Base-by-base conservation (phyloP, 1,139 yeast species). In the Arxiozyma bovina region DNA sequence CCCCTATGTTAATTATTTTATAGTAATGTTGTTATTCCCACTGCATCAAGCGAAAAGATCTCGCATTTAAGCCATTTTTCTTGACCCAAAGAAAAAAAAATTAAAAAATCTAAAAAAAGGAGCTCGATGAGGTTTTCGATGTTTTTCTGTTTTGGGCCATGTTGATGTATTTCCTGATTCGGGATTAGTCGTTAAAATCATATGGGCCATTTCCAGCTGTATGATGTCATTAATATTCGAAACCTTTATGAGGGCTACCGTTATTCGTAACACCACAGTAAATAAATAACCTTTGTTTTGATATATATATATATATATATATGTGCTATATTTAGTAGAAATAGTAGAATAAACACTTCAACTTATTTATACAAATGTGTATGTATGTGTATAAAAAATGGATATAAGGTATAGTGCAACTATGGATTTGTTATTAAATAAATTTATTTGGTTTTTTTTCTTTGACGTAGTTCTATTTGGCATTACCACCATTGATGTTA, bases 141-240 rank as follows among this genome's bases (percentile, higher is more conserved):
- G 52, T 57, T 57, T 57, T 57, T 38, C 61, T 54, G 11, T 27
- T 47, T 53, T 45, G 49, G 59, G 60, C 49, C 50, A 43, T 46
- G 42, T 46, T 46, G 49, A 46, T 41, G 3, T 23, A 15, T 20
- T 46, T 46, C 23, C 49, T 27, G 43, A 41, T 21, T 46, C 21
- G 49, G 49, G 42, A 18, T 15, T 21, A 11, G 15, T 30, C 27
- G 34, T 18, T 45, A 12, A 30, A 34, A 34, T 12, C 40, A 15
- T 15, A n/a, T 7, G 8, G 11, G 30, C 2, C 8, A 2, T 8
- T 8, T 8, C 11, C 11, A 27, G 5, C 30, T 6, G 8, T 6
- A 27, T 27, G 30, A 27, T 27, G 30, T 27, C 30, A 27, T 27
- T 7, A 27, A 7, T 27, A 27, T 7, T 27, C 30, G 9, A n/a